A percentile compares a stretch with the other conserved stretches of the same genome.
phyloP scores from a whole-genome alignment of 106 monocot genomes.

The Chionographis japonica region DNA sequence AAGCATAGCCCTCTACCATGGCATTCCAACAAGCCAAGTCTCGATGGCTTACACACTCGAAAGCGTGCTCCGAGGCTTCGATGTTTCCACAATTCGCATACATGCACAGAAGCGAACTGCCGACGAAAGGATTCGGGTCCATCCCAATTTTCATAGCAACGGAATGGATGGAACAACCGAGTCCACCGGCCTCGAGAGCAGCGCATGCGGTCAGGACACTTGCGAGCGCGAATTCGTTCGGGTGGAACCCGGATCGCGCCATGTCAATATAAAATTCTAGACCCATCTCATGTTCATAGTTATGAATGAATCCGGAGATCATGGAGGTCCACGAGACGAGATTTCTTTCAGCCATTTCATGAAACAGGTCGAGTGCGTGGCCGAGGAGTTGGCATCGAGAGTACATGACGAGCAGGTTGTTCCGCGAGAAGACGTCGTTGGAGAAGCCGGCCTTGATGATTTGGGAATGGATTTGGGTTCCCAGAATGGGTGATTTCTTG shows the following conservation, averaged over 20 bases:
- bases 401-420: slow-evolving; percentile 23
- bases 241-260: slow-evolving; percentile 16
- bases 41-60: slow-evolving; percentile 5
- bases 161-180: slow-evolving; percentile 22
- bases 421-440: slow-evolving; percentile 20
- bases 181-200: neutral
- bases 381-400: slow-evolving; percentile 7
- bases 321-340: slow-evolving; percentile 43
- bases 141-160: slow-evolving; percentile 17
- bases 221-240: slow-evolving; percentile 33
- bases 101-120: slow-evolving; percentile 26
- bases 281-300: slow-evolving; percentile 11
- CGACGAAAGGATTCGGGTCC: slow-evolving; percentile 22
- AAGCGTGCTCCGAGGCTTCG: slow-evolving; percentile 16
- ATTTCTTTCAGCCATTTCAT: slow-evolving; percentile 28
- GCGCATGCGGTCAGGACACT: slow-evolving; percentile 16
- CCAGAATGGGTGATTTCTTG: neutral
- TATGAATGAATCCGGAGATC: slow-evolving; percentile 16
- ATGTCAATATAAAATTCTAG: slow-evolving; percentile 7
- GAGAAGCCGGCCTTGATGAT: slow-evolving; percentile 20
- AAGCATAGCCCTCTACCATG: slow-evolving; percentile 27
- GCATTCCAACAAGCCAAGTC: slow-evolving; percentile 45
- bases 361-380: slow-evolving; percentile 17
- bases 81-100: slow-evolving; percentile 24
- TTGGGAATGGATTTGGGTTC: slow-evolving; percentile 12